phyloP scores from a whole-genome alignment of 2,329 filamentous ascomycete genomes.

The Aaosphaeria arxii region DNA sequence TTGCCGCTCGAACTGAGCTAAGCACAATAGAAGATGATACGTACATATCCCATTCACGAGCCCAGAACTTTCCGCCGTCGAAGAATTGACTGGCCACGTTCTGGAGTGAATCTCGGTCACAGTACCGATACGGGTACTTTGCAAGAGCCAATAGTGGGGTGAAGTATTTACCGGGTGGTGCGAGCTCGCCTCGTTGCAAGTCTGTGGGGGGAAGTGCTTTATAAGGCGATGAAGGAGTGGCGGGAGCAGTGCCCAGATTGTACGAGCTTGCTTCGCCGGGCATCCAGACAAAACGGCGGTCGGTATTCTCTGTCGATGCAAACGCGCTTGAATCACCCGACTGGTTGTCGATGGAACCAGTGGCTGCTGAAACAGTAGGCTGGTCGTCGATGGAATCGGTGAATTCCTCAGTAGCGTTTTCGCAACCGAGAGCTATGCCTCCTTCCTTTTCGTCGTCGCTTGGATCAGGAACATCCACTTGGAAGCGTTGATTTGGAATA shows the following conservation, averaged over 20 bases:
- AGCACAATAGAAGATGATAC: conserved; percentile 30
- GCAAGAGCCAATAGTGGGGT: conserved; percentile 47
- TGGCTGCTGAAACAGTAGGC: too few relatives aligned
- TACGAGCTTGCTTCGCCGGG: conserved; percentile 19
- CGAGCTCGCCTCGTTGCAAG: conserved; percentile 29
- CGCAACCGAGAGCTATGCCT: conserved; percentile 10
- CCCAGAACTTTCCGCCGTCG: conserved; percentile 55
- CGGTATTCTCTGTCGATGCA: conserved; percentile 6
- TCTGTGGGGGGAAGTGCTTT: conserved; percentile 3
- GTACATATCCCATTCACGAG: conserved; percentile 73
- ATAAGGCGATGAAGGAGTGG: not conserved
- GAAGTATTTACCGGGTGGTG: conserved; percentile 32
- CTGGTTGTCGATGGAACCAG: not conserved
- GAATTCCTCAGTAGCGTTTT: not conserved
- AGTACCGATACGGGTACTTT: conserved; percentile 59
- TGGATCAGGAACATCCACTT: too few relatives aligned
- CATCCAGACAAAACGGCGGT: conserved; percentile 19
- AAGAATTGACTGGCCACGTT: conserved; percentile 55
- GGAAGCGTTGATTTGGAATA: conserved; percentile 13
- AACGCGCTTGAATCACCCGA: not conserved
- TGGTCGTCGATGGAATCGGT: not conserved
- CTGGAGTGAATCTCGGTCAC: conserved; percentile 50
- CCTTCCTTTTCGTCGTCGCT: conserved; percentile 15
- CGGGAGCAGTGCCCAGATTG: conserved; percentile 13
- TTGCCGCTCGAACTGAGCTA: not conserved